Conservation (phyloP, 768 basidiomycete species). For the Lanmaoa rubissima region DNA sequence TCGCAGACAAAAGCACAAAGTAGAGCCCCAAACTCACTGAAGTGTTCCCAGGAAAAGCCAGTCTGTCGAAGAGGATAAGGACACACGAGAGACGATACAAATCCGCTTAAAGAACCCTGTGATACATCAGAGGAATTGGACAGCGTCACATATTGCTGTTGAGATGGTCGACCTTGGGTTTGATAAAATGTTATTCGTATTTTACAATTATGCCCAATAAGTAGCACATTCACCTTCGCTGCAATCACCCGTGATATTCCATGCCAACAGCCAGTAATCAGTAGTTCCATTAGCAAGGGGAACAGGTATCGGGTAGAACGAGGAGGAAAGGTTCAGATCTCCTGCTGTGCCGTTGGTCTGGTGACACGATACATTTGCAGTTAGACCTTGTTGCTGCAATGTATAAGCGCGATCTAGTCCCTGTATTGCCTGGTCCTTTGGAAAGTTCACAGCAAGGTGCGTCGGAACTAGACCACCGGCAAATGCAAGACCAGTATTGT, state of each 20-base stretch:
- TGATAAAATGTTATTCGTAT: neutral
- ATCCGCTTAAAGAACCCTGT: neutral
- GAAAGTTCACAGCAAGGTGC: neutral
- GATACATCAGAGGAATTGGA: slow-evolving; percentile 1
- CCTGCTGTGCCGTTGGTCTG: neutral
- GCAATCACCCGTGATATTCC: neutral
- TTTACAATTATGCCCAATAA: neutral
- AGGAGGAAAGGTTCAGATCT: neutral
- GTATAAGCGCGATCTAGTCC: neutral
- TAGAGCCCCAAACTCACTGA: neutral
- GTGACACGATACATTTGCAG: slow-evolving; percentile 10
- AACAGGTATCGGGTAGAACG: neutral
- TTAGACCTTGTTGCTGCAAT: slow-evolving; percentile 20
- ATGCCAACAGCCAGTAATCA: slow-evolving; percentile 6
- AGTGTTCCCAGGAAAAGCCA: neutral
- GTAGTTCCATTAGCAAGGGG: neutral
- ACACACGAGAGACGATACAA: slow-evolving; percentile 2
- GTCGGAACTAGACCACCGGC: slow-evolving; percentile 3
- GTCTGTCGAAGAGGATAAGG: slow-evolving; percentile 4
- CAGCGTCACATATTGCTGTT: slow-evolving; percentile 1
- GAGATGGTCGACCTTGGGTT: neutral
- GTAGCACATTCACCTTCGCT: neutral
- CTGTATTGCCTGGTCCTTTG: neutral
- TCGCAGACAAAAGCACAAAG: neutral
- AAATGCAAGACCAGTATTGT: neutral